Percentiles rank a stretch among this genome's conserved stretches.
These are phyloP conservation scores for Penstemon barbatus DNA, from an alignment of 257 asterid genomes.

Conservation along the genomic window DNA sequence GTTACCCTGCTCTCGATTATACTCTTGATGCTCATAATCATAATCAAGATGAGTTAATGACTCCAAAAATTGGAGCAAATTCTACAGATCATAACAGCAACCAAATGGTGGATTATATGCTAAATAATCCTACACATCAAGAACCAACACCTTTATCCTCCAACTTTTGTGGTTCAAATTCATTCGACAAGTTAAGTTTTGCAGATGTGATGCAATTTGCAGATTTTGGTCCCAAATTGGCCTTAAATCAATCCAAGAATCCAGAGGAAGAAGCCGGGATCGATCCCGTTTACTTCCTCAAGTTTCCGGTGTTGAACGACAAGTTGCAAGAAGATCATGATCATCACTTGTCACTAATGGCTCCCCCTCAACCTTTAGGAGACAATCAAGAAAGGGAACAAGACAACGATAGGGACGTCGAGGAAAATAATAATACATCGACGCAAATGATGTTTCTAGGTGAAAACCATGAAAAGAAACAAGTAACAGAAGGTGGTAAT, in stretches of 20 bases:
- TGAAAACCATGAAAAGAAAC: constrained; percentile 42
- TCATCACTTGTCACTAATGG: constrained; percentile 31
- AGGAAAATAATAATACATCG: constrained; percentile 11
- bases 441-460: constrained; percentile 37
- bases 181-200: constrained; percentile 75
- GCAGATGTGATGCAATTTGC: constrained; percentile 95
- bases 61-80: constrained; percentile 38
- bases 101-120: constrained; percentile 64
- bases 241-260: constrained; percentile 47
- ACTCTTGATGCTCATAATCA: constrained; percentile 34
- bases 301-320: constrained; percentile 71
- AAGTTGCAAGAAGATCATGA: constrained; percentile 42
- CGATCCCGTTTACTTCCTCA: constrained; percentile 75
- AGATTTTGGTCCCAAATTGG: constrained; percentile 73
- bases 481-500: constrained; percentile 21
- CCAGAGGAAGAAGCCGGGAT: constrained; percentile 54
- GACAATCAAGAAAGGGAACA: constrained; percentile 30
- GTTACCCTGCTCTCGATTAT: constrained; percentile 41
- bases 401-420: constrained; percentile 16
- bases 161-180: constrained; percentile 43
- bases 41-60: constrained; percentile 27
- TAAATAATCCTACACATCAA: constrained; percentile 37
- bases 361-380: constrained; percentile 27
- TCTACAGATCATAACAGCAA: constrained; percentile 33
- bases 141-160: constrained; percentile 33